Evolutionary conservation across 2,329 filamentous ascomycete species (phyloP).

Genomic region (Domatiomyces catenatus): DNA sequence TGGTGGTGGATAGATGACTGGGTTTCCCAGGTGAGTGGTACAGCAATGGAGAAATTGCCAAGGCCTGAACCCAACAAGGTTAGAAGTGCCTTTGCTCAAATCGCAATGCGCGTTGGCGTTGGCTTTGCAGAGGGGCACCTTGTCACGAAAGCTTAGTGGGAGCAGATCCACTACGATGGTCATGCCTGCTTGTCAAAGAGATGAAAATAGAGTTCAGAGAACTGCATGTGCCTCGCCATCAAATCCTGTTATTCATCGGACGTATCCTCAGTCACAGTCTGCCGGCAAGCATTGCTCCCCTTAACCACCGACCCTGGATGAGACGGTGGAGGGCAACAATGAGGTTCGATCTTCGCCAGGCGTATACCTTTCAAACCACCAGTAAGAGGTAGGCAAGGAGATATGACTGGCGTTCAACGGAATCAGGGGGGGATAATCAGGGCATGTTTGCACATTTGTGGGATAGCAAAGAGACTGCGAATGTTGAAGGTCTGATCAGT

Average conservation of each 20-base stretch:
- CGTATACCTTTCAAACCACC: conserved; percentile 79
- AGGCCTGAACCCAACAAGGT: too few species aligned
- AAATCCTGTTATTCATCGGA: conserved; percentile 60
- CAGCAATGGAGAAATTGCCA: too few species aligned
- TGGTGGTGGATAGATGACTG: too few species aligned
- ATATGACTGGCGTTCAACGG: conserved; percentile 68
- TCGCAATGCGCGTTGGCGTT: too few species aligned
- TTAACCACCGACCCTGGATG: conserved; percentile 25
- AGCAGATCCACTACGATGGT: too few species aligned
- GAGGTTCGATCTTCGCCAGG: conserved; percentile 65
- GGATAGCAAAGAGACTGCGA: not conserved
- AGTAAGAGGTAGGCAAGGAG: conserved; percentile 57
- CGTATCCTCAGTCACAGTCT: conserved; percentile 55
- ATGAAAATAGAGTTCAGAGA: not conserved
- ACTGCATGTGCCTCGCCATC: conserved; percentile 61
- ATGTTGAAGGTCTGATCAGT: not conserved
- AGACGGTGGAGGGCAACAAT: conserved; percentile 28
- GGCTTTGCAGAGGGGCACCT: too few species aligned
- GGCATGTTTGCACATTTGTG: too few species aligned
- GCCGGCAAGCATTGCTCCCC: conserved; percentile 51
- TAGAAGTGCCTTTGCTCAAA: too few species aligned
- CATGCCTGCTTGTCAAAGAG: not conserved
- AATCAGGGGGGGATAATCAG: not conserved
- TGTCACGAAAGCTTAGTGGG: too few species aligned
- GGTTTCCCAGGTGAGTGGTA: too few species aligned